phyloP scores from a whole-genome alignment of 2,329 filamentous ascomycete genomes.

The Sodiomyces alkalinus region DNA sequence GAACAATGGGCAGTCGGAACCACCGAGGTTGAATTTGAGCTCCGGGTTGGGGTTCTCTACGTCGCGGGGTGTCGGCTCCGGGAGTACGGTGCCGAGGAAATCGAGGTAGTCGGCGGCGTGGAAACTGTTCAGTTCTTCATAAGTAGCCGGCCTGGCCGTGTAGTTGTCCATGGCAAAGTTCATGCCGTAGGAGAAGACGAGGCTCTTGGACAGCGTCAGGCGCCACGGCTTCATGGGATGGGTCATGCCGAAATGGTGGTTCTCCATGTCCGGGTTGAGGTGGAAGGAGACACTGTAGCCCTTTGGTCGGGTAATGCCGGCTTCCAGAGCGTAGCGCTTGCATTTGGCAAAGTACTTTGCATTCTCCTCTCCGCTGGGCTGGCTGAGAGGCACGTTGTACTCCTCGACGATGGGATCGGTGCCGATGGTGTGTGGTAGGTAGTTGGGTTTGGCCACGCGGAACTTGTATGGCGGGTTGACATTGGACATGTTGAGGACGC shows the following conservation, averaged over 20 bases:
- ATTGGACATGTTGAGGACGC: constrained; percentile 17
- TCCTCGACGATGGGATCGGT: constrained; percentile 36
- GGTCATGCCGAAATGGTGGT: constrained; percentile 90
- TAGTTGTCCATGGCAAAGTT: constrained; percentile 96
- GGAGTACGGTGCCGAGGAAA: constrained; percentile 61
- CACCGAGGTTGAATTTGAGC: constrained; percentile 68
- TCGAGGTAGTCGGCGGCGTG: constrained; percentile 84
- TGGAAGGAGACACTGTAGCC: constrained; percentile 92
- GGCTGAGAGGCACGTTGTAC: constrained; percentile 32
- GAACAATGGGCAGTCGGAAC: constrained; percentile 92
- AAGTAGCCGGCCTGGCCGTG: constrained; percentile 66
- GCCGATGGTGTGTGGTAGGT: constrained; percentile 38
- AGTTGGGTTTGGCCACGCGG: constrained; percentile 43
- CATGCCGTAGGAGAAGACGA: constrained; percentile 90
- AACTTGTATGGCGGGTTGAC: constrained; percentile 32
- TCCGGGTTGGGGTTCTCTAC: constrained; percentile 48
- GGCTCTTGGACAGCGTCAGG: constrained; percentile 82
- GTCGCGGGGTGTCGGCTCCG: constrained; percentile 47
- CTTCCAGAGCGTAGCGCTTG: constrained; percentile 38
- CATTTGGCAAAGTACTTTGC: constrained; percentile 41
- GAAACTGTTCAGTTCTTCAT: constrained; percentile 75
- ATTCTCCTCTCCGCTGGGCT: constrained; percentile 37
- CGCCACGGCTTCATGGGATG: constrained; percentile 99
- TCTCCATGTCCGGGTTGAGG: constrained; percentile 86
- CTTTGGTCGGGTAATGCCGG: constrained; percentile 64